Conservation (phyloP, 2,329 filamentous ascomycete species). For the Nemania serpens region DNA sequence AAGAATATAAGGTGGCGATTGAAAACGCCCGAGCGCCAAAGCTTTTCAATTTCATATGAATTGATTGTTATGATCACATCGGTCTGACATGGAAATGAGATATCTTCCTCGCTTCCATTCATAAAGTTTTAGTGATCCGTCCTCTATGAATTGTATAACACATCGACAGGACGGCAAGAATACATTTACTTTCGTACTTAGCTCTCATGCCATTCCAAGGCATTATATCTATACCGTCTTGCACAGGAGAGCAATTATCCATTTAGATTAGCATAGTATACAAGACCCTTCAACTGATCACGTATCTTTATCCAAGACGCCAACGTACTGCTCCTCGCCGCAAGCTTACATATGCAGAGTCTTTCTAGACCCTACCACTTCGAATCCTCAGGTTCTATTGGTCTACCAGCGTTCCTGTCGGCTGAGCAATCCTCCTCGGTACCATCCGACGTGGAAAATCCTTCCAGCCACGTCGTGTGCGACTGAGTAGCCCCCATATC, state of each 20-base stretch:
- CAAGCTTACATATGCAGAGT: slow-evolving; percentile 1
- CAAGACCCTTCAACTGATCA: neutral
- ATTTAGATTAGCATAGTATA: neutral
- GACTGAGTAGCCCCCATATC: neutral
- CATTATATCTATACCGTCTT: too few species aligned
- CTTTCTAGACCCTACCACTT: neutral
- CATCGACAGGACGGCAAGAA: neutral
- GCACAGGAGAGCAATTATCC: neutral
- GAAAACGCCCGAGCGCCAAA: neutral
- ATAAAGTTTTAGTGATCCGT: neutral
- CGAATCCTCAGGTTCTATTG: neutral
- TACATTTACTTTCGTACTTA: neutral
- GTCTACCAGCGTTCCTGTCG: neutral
- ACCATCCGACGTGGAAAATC: slow-evolving; percentile 6
- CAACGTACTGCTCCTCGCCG: neutral
- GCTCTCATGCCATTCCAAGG: too few species aligned
- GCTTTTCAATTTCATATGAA: neutral
- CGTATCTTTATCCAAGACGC: neutral
- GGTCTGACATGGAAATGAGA: neutral
- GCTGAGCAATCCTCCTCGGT: slow-evolving; percentile 14
- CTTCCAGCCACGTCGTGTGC: neutral
- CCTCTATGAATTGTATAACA: slow-evolving; percentile 4
- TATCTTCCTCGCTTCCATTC: neutral
- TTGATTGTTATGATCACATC: neutral
- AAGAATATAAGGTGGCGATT: slow-evolving; percentile 27